Evolutionary conservation across 176 grass and related monocot species (phyloP).

Genomic region (Aechmea fasciata): DNA sequence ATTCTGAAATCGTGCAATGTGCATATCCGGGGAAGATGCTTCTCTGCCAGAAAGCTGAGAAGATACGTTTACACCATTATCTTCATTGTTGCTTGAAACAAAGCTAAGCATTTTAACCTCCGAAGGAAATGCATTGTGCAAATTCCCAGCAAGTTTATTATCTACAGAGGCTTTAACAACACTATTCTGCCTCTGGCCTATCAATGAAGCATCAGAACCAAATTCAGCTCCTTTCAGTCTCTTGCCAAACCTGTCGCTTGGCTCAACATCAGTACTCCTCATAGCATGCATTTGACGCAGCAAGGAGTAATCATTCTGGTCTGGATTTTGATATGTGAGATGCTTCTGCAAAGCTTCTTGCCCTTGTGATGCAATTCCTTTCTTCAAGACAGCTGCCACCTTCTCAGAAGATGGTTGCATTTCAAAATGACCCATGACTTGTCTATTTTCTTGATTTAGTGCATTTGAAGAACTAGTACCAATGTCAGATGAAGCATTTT

Average conservation of each 20-base stretch:
- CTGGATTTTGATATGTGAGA: constrained; percentile 33
- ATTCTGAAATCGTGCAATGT: constrained; percentile 12
- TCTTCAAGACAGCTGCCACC: constrained; percentile 26
- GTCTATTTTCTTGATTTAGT: constrained; percentile 23
- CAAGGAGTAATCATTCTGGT: constrained; percentile 63
- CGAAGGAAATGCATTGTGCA: constrained; percentile 38
- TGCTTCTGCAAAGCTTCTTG: constrained; percentile 41
- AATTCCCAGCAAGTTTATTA: constrained; percentile 30
- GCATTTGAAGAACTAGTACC: constrained; percentile 5
- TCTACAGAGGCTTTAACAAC: constrained; percentile 32
- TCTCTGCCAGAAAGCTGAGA: background rate
- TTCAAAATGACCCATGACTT: constrained; percentile 10
- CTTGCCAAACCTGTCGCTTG: constrained; percentile 51
- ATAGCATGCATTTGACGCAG: constrained; percentile 78
- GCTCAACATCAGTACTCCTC: constrained; percentile 48
- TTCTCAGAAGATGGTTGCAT: constrained; percentile 34
- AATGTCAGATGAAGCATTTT: constrained; percentile 15
- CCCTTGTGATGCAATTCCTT: constrained; percentile 28
- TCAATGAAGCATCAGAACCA: constrained; percentile 39
- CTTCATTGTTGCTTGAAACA: constrained; percentile 16
- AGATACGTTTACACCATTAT: constrained; percentile 4
- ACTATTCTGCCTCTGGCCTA: constrained; percentile 44
- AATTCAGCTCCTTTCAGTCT: constrained; percentile 39
- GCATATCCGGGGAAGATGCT: constrained; percentile 1
- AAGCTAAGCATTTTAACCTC: constrained; percentile 27